Conservation (phyloP, 371 early-diverging fungal genomes). For the Dichotomocladium elegans region DNA sequence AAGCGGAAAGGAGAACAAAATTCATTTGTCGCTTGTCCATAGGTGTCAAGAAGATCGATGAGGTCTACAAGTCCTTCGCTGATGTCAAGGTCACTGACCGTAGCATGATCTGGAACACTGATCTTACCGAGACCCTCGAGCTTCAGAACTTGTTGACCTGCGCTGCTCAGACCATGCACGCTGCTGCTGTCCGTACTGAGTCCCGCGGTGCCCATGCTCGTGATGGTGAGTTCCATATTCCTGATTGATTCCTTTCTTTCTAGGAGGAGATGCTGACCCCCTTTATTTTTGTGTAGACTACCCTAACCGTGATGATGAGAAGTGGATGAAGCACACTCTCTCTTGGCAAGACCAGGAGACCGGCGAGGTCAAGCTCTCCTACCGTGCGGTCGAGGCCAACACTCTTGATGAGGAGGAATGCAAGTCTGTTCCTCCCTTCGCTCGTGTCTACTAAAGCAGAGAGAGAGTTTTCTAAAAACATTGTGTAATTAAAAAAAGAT, state of each 20-base stretch:
- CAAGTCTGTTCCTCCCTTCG: constrained; percentile 89
- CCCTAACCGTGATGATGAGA: constrained; percentile 72
- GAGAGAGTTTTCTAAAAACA: no score
- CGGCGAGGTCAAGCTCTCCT: constrained; percentile 73
- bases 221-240: constrained; percentile 8
- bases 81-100: constrained; percentile 90
- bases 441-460: constrained; percentile 93
- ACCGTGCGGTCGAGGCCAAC: constrained; percentile 74
- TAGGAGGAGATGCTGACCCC: not conserved
- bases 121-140: constrained; percentile 93
- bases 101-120: constrained; percentile 97
- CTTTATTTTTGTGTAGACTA: constrained; percentile 28
- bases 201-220: constrained; percentile 91
- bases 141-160: constrained; percentile 95
- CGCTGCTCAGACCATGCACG: constrained; percentile 95
- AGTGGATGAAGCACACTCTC: constrained; percentile 99
- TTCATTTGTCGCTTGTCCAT: not conserved
- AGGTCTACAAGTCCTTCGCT: constrained; percentile 74
- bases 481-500: no score
- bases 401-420: constrained; percentile 93
- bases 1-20: not conserved
- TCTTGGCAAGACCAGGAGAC: constrained; percentile 88
- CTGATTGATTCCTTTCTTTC: not conserved
- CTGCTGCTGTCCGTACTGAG: constrained; percentile 94
- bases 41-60: constrained; percentile 65